Conservation (phyloP, 352 stramenopile genomes). For the Aphanomyces invadans region DNA sequence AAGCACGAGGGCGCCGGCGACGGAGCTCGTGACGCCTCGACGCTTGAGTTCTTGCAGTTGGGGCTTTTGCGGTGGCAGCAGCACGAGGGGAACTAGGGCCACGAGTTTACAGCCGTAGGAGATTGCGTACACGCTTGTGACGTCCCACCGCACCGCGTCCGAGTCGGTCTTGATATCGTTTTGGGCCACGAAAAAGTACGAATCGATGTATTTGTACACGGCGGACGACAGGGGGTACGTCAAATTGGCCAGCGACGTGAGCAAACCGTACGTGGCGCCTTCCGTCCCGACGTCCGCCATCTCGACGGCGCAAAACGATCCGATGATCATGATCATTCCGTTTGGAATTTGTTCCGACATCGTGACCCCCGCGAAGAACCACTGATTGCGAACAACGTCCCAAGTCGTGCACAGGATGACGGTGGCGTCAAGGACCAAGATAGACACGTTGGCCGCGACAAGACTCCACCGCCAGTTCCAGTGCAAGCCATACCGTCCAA, state of each 20-base stretch:
- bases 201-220: slow-evolving; percentile 45
- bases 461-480: slow-evolving; percentile 18
- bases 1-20: slow-evolving; percentile 35
- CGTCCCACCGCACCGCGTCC: slow-evolving; percentile 36
- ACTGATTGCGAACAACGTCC: slow-evolving; percentile 17
- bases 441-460: not conserved
- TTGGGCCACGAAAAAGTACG: slow-evolving; percentile 42
- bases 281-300: not conserved
- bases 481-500: slow-evolving; percentile 3
- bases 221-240: slow-evolving; percentile 36
- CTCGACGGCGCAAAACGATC: not conserved
- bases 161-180: slow-evolving; percentile 46
- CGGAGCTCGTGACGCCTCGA: slow-evolving; percentile 33
- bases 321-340: slow-evolving; percentile 3
- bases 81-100: slow-evolving; percentile 33
- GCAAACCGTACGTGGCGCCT: not conserved
- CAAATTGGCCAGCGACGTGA: slow-evolving; percentile 24
- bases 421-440: slow-evolving; percentile 10
- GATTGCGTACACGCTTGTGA: slow-evolving; percentile 49
- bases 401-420: slow-evolving; percentile 12
- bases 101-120: slow-evolving; percentile 42
- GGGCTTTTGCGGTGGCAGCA: slow-evolving; percentile 39
- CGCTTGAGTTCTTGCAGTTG: slow-evolving; percentile 40
- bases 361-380: slow-evolving; percentile 7
- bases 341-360: not conserved